A percentile compares a stretch with the other conserved stretches of the same genome.
These are phyloP conservation scores for Agaricus blazei DNA, from an alignment of 768 basidiomycete genomes.

Conservation along the genomic window DNA sequence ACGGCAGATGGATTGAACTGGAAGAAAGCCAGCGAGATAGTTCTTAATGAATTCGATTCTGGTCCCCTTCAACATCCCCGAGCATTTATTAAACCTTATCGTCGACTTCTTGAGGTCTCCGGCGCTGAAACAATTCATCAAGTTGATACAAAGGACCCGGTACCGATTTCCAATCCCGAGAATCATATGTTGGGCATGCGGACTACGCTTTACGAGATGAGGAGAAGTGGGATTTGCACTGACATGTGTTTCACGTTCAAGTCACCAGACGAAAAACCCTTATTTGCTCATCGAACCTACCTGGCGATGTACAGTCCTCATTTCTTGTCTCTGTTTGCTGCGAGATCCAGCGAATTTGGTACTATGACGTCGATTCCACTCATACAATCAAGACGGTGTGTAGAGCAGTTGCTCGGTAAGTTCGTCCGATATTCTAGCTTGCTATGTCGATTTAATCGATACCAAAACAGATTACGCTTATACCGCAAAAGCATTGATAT, in stretches of 20 bases:
- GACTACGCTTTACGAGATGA: constrained; percentile 26
- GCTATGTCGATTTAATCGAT: not conserved
- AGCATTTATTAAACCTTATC: constrained; percentile 27
- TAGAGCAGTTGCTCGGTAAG: constrained; percentile 5
- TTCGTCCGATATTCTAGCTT: not conserved
- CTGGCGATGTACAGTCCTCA: constrained; percentile 29
- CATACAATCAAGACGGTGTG: not conserved
- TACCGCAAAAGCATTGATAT: not conserved
- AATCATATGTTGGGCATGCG: constrained; percentile 17
- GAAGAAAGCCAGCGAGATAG: constrained; percentile 26
- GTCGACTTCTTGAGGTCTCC: constrained; percentile 24
- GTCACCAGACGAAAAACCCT: constrained; percentile 15
- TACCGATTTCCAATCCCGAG: constrained; percentile 10
- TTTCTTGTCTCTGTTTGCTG: constrained; percentile 25
- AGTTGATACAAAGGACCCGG: not conserved
- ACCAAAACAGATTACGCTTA: not conserved
- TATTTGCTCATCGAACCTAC: constrained; percentile 32
- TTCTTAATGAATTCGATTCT: constrained; percentile 29
- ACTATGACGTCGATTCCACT: not conserved
- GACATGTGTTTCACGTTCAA: constrained; percentile 29
- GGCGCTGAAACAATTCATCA: constrained; percentile 27
- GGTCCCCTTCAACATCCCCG: constrained; percentile 24
- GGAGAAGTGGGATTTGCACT: constrained; percentile 23
- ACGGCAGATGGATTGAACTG: constrained; percentile 34
- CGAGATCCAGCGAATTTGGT: constrained; percentile 8